Conservation (phyloP, 2,329 filamentous ascomycete species). For the Talaromyces piceae region DNA sequence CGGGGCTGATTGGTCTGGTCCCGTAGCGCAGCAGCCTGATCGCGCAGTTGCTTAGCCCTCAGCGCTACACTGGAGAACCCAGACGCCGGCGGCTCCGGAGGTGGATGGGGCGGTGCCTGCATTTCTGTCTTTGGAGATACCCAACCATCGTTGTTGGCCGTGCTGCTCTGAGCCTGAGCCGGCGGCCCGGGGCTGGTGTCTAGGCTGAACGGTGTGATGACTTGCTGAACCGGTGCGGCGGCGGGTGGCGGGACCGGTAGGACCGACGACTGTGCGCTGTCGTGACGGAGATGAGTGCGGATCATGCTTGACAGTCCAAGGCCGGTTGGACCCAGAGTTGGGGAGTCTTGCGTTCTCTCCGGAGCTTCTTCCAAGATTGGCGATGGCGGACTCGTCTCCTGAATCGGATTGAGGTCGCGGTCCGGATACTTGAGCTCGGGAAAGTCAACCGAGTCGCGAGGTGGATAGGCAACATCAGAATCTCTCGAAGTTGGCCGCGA, state of each 20-base stretch:
- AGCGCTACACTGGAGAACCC: conserved; percentile 23
- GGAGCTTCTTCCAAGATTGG: conserved; percentile 14
- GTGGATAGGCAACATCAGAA: conserved; percentile 14
- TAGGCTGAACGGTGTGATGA: background rate
- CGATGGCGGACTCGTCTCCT: conserved; percentile 21
- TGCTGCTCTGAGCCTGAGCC: background rate
- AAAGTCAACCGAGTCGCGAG: conserved; percentile 24
- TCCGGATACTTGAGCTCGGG: conserved; percentile 33
- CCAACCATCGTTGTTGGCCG: conserved; percentile 13
- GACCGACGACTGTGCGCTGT: conserved; percentile 67
- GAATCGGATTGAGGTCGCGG: conserved; percentile 34
- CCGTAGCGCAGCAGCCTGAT: conserved; percentile 28
- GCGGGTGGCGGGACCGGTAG: conserved; percentile 48
- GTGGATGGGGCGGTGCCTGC: conserved; percentile 26
- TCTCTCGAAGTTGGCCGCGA: conserved; percentile 27
- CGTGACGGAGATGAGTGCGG: conserved; percentile 71
- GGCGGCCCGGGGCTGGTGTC: background rate
- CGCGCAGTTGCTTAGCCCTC: conserved; percentile 31
- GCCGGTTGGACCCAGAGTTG: conserved; percentile 61
- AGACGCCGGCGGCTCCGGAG: conserved; percentile 11
- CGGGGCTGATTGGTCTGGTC: conserved; percentile 11
- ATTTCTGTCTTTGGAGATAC: conserved; percentile 18
- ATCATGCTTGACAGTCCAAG: conserved; percentile 71
- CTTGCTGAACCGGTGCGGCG: conserved; percentile 19
- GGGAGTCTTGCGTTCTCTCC: conserved; percentile 54